Percentiles rank a stretch among this genome's conserved stretches.
Evolutionary conservation across 257 asterid genomes (phyloP).

Genomic region (Handroanthus guayacan): DNA sequence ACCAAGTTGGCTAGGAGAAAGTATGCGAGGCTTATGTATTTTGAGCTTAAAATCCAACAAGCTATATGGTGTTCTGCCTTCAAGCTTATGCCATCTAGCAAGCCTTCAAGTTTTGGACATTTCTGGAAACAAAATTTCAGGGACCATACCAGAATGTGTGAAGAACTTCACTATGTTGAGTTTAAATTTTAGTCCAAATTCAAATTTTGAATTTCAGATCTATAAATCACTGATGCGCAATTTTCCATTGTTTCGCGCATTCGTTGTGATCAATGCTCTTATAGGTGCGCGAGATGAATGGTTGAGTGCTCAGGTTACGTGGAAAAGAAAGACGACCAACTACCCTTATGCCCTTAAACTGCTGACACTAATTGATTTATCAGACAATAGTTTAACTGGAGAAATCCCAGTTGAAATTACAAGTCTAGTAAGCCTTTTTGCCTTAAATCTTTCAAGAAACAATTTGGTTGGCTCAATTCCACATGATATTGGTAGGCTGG

Average conservation of each 20-base stretch:
- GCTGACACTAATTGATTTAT: too few species aligned
- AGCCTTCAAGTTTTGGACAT: too few species aligned
- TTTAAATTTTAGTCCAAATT: too few species aligned
- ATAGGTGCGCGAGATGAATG: not conserved
- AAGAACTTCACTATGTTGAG: too few species aligned
- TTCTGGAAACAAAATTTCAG: not conserved
- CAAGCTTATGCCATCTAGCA: not conserved
- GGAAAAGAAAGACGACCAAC: slow-evolving; percentile 40
- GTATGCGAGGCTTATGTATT: not conserved
- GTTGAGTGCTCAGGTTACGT: slow-evolving; percentile 31
- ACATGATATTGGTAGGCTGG: slow-evolving; percentile 30
- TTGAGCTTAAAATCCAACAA: slow-evolving; percentile 43
- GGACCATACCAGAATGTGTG: not conserved
- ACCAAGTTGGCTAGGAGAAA: slow-evolving; percentile 45
- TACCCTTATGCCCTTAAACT: not conserved
- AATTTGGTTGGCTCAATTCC: slow-evolving; percentile 43
- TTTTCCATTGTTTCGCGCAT: too few species aligned
- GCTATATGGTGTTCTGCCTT: slow-evolving; percentile 39
- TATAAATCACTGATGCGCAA: too few species aligned
- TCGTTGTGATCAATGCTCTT: too few species aligned
- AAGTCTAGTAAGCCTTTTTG: too few species aligned
- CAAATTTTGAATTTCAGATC: too few species aligned
- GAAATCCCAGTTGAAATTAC: too few species aligned
- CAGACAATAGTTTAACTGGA: too few species aligned
- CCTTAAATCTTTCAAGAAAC: too few species aligned